Percentiles rank a stretch among this genome's conserved stretches.
Evolutionary conservation across 345 rosid species (phyloP).

Genomic region (Ceriops zippeliana): DNA sequence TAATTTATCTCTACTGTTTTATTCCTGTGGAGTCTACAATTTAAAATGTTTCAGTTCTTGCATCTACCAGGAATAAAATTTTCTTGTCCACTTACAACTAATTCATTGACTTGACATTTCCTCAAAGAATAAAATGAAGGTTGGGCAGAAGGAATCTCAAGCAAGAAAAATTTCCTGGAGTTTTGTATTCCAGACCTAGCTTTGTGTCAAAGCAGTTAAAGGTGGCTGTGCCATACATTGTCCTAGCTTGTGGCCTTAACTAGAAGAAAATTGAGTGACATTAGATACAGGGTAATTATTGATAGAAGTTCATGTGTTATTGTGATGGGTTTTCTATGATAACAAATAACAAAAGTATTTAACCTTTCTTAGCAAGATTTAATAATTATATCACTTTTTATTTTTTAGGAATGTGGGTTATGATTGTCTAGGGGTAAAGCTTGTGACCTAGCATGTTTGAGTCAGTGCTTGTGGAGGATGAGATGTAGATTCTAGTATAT

Average conservation of each 20-base stretch:
- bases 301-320: too few species aligned
- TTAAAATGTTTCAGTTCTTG: neutral
- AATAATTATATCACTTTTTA: too few species aligned
- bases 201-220: neutral
- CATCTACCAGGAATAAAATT: neutral
- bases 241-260: neutral
- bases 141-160: neutral
- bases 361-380: too few species aligned
- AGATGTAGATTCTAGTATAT: neutral
- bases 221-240: neutral
- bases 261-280: too few species aligned
- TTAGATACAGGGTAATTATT: too few species aligned
- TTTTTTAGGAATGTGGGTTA: too few species aligned
- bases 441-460: neutral
- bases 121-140: neutral
- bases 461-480: neutral
- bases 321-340: too few species aligned
- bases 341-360: too few species aligned
- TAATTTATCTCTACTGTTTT: neutral
- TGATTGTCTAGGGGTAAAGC: neutral
- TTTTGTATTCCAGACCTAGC: neutral
- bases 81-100: neutral
- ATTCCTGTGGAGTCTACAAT: neutral
- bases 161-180: neutral
- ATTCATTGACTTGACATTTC: neutral